phyloP scores from a whole-genome alignment of 768 basidiomycete genomes.

The Calvatia gigantea region DNA sequence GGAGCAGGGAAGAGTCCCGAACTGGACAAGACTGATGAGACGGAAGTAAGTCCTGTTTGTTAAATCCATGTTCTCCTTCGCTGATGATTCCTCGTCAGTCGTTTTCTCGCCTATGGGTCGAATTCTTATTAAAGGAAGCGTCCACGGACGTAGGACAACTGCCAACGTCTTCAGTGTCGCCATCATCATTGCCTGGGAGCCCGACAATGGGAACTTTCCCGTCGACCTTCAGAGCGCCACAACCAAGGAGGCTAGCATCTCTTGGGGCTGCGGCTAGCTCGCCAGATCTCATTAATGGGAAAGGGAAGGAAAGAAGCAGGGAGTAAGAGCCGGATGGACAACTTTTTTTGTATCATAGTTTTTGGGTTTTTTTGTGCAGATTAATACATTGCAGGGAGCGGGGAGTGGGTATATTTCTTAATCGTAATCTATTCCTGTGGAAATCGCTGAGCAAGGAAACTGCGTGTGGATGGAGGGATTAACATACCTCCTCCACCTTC shows the following conservation, averaged over 20 bases:
- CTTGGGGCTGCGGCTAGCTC: conserved; percentile 29
- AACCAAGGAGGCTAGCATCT: conserved; percentile 27
- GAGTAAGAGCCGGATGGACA: neutral
- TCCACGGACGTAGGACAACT: conserved; percentile 37
- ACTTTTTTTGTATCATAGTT: conserved; percentile 1
- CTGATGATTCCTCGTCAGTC: conserved; percentile 49
- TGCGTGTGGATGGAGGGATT: no score
- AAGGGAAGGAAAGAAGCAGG: conserved; percentile 27
- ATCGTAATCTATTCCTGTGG: conserved; percentile 14
- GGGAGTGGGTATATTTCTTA: neutral
- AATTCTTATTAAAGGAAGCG: conserved; percentile 94
- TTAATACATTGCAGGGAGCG: conserved; percentile 1
- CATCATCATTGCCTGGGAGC: conserved; percentile 31
- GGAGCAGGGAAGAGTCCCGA: conserved; percentile 44
- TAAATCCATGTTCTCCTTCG: neutral
- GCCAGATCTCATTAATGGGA: conserved; percentile 28
- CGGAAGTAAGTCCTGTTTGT: conserved; percentile 52
- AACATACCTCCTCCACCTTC: conserved; percentile 50
- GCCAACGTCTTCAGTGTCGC: conserved; percentile 21
- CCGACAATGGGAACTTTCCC: conserved; percentile 21
- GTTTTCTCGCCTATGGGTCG: conserved; percentile 96
- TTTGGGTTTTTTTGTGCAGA: neutral
- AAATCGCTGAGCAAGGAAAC: neutral
- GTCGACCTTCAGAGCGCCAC: conserved; percentile 14
- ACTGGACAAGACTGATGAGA: conserved; percentile 78